Conservation (phyloP, 1,284 basidiomycete genomes). For the Xerocomus nothofagi region DNA sequence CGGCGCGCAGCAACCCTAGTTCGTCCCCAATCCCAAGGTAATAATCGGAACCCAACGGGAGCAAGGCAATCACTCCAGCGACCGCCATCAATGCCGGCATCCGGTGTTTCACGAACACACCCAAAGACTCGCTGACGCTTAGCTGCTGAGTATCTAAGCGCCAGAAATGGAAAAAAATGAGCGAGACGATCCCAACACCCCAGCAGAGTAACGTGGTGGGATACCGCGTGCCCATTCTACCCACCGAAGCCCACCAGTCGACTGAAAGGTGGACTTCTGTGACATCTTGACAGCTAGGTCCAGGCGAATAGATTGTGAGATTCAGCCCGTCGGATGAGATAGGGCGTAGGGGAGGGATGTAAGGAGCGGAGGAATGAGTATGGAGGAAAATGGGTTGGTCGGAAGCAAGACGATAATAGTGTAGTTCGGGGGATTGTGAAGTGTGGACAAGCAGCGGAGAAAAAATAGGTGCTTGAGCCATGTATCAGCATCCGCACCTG, state of each 20-base stretch:
- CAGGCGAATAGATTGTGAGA: constrained; percentile 59
- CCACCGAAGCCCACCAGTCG: constrained; percentile 69
- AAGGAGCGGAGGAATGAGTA: constrained; percentile 71
- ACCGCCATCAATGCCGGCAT: constrained; percentile 45
- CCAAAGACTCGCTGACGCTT: constrained; percentile 48
- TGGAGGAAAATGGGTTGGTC: constrained; percentile 59
- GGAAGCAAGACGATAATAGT: constrained; percentile 59
- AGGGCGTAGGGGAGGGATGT: constrained; percentile 38
- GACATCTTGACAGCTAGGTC: constrained; percentile 47
- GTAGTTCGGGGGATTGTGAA: constrained; percentile 61
- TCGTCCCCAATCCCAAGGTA: constrained; percentile 62
- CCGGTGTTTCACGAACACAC: constrained; percentile 39
- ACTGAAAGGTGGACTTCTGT: constrained; percentile 50
- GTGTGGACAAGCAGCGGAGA: constrained; percentile 59
- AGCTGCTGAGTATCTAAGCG: constrained; percentile 39
- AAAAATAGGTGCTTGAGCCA: constrained; percentile 44
- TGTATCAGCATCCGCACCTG: constrained; percentile 7
- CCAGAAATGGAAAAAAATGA: constrained; percentile 58
- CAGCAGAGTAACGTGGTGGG: constrained; percentile 68
- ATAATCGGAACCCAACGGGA: constrained; percentile 55
- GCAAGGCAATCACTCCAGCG: constrained; percentile 47
- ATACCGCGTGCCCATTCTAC: constrained; percentile 72
- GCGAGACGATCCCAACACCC: constrained; percentile 62
- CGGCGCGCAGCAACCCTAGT: constrained; percentile 40
- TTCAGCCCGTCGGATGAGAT: constrained; percentile 42